These are phyloP conservation scores for Marsdenia floribunda DNA, from an alignment of 257 asterid species.

Conservation along the genomic window DNA sequence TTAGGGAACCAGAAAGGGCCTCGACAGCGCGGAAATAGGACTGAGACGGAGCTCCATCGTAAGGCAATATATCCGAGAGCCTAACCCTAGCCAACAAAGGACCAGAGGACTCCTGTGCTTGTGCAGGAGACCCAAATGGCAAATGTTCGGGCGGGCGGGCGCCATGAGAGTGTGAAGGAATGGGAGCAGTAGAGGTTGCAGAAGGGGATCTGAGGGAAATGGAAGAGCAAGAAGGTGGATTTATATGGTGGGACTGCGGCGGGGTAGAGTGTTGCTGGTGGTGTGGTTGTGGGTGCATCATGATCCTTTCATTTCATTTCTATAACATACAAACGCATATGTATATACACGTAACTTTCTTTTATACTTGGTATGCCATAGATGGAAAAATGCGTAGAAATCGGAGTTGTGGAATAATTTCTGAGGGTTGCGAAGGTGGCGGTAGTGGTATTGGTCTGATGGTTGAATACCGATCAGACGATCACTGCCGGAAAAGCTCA, in stretches of 20 bases:
- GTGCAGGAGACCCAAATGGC: conserved; percentile 12
- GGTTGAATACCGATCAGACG: not conserved
- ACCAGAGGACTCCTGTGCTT: conserved; percentile 23
- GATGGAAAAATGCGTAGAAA: not conserved
- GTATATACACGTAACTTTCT: not conserved
- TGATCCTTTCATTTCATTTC: not conserved
- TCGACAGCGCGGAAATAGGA: conserved; percentile 66
- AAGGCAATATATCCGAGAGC: conserved; percentile 66
- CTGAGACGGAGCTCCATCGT: conserved; percentile 73
- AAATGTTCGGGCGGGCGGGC: conserved; percentile 22
- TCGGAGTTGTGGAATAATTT: not conserved
- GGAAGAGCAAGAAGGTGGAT: conserved; percentile 27
- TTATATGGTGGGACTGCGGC: conserved; percentile 18
- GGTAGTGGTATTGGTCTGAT: not conserved
- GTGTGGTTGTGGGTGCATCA: not conserved
- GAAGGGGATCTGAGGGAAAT: conserved; percentile 28
- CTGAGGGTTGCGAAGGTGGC: not conserved
- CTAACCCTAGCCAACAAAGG: conserved; percentile 40
- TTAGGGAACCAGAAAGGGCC: conserved; percentile 70
- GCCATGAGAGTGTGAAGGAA: conserved; percentile 30
- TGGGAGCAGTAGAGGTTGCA: conserved; percentile 22
- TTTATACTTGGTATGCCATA: not conserved
- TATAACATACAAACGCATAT: no score
- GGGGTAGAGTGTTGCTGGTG: conserved; percentile 8
- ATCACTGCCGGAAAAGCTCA: not conserved